phyloP scores from a whole-genome alignment of 352 stramenopile species.

The Globisporangium parvum region DNA sequence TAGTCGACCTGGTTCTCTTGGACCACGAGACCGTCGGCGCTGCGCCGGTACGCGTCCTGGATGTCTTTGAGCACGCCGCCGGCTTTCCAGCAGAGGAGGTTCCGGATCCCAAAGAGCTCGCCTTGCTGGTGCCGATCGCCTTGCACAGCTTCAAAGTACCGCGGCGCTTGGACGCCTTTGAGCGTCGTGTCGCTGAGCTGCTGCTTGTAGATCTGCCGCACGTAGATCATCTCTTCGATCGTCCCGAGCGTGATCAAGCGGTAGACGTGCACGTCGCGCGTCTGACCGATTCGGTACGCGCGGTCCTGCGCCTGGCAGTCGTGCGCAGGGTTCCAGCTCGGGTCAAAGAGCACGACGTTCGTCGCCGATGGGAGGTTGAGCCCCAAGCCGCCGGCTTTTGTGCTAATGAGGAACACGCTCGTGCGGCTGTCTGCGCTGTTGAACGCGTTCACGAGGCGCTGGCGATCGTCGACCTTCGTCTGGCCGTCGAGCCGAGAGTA shows the following conservation, averaged over 20 bases:
- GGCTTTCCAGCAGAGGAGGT: conserved; percentile 72
- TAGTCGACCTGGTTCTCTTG: conserved; percentile 57
- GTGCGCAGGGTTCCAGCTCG: conserved; percentile 83
- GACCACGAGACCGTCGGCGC: conserved; percentile 45
- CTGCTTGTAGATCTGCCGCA: conserved; percentile 85
- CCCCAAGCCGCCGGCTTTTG: conserved; percentile 62
- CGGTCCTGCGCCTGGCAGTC: conserved; percentile 82
- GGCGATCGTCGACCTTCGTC: conserved; percentile 68
- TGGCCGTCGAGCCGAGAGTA: conserved; percentile 66
- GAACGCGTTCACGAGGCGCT: conserved; percentile 71
- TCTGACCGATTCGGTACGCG: conserved; percentile 84
- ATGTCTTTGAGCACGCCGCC: conserved; percentile 70
- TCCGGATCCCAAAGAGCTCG: conserved; percentile 73
- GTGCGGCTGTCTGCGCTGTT: conserved; percentile 49
- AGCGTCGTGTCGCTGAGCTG: conserved; percentile 78
- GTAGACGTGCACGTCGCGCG: conserved; percentile 82
- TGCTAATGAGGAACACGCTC: conserved; percentile 77
- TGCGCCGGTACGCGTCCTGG: conserved; percentile 58
- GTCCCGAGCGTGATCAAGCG: conserved; percentile 76
- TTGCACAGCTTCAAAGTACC: conserved; percentile 81
- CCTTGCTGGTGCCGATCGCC: conserved; percentile 65
- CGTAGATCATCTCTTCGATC: conserved; percentile 89
- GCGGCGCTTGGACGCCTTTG: conserved; percentile 53
- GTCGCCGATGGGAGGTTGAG: conserved; percentile 75
- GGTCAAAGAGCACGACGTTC: conserved; percentile 86